These are phyloP conservation scores for Cercospora sp. DNA, from an alignment of 2,329 filamentous ascomycete species.

Conservation along the genomic window DNA sequence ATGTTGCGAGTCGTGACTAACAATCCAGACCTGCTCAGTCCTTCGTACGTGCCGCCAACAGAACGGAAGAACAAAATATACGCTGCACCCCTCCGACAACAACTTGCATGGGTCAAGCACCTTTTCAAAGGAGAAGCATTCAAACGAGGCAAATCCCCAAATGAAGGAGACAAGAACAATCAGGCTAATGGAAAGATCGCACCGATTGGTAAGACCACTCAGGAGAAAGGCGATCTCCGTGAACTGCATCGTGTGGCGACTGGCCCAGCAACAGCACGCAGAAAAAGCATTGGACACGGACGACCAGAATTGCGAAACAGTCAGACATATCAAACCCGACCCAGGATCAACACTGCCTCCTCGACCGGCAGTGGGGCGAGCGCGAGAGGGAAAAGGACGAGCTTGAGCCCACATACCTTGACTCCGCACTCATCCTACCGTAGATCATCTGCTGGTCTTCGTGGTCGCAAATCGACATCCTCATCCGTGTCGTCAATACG, in stretches of 20 bases:
- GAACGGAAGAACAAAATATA: constrained; percentile 55
- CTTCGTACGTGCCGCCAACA: constrained; percentile 49
- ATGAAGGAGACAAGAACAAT: constrained; percentile 25
- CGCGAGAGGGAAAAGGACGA: constrained; percentile 44
- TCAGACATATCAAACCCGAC: constrained; percentile 43
- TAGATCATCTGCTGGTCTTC: constrained; percentile 76
- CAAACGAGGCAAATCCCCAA: constrained; percentile 62
- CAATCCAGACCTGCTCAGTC: constrained; percentile 61
- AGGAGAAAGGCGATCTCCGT: constrained; percentile 25
- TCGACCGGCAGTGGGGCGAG: constrained; percentile 37
- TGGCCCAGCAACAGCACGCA: constrained; percentile 35
- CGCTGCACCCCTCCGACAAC: constrained; percentile 64
- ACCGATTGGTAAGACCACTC: constrained; percentile 22
- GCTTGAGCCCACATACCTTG: constrained; percentile 73
- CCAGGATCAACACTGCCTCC: constrained; percentile 46
- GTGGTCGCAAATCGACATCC: constrained; percentile 92
- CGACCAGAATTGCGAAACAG: constrained; percentile 43
- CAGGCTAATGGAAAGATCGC: constrained; percentile 24
- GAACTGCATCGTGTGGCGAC: constrained; percentile 42
- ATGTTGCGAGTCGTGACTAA: constrained; percentile 81
- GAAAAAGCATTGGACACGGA: constrained; percentile 35
- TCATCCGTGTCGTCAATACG: constrained; percentile 92
- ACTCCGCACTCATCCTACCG: constrained; percentile 86
- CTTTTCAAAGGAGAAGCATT: constrained; percentile 67
- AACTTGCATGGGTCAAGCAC: constrained; percentile 67